Evolutionary conservation across 2,329 filamentous ascomycete genomes (phyloP), one percentile per base, ranked within the genome.

Genomic region (Chaetothyriales sp.): DNA sequence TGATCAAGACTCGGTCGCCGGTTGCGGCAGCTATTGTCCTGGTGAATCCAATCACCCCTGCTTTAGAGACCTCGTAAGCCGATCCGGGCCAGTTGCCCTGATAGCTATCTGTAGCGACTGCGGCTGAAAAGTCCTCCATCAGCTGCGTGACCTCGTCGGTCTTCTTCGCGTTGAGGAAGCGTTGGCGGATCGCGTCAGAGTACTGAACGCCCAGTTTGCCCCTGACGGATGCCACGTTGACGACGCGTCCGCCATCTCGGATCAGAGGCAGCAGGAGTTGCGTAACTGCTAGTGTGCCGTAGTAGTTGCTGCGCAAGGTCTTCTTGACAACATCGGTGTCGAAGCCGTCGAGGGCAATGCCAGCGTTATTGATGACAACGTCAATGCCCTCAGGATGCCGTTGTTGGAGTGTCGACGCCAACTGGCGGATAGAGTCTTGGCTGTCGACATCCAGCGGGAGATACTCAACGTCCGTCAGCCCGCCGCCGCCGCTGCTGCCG

Each of bases 281-380:
- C 2, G 68, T 70, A 1, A 68, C 68, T 46, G 70, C 64, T 12
- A 77, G 62, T 2, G 73, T 75, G 58, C 69, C 70, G 61, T 73
- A 72, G 63, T 77, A 77, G 60, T 78, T 77, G 54, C 68, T 70
- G 19, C 66, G 61, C 3, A 77, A 62, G 0, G 75, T 78, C 19
- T 65, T 64, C 49, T 69, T 67, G 28, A 76, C 74, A 19, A 77
- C 64, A 20, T 71, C 62, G 4, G 63, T 52, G 55, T 75, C 65
- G 49, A 73, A 73, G 2, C 71, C 71, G 5, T 70, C 55, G 63
- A 73, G 58, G 1, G 70, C 71, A 43, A 74, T 69, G 3, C 67
- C 74, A 0, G 74, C 74, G 53, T 77, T 77, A 62, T 77, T 77
- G 61, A 77, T 70, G 9, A 76, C 63, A 39, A 76, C 67, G 52